Conservation (phyloP, 1,139 yeast genomes). For the Blastobotrys serpentis region DNA sequence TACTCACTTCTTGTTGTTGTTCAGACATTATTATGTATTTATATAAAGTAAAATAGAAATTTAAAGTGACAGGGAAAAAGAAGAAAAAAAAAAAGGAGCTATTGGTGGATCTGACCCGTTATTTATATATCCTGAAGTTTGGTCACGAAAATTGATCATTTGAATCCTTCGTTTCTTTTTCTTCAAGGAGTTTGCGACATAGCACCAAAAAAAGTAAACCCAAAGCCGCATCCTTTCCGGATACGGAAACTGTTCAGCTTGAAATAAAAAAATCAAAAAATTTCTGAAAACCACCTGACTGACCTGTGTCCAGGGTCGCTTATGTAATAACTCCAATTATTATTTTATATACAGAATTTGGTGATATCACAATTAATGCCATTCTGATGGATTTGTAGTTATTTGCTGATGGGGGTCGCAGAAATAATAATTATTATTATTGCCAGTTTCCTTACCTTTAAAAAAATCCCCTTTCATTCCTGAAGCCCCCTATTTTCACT, state of each 20-base stretch:
- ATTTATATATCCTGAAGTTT: constrained; percentile 3
- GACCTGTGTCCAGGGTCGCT: too few species aligned
- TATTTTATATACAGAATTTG: not conserved
- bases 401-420: too few species aligned
- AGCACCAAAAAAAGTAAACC: constrained; percentile 5
- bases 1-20: constrained; percentile 11
- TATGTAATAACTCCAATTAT: not conserved
- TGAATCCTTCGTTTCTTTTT: constrained; percentile 5
- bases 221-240: not conserved
- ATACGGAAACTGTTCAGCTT: not conserved
- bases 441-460: not conserved
- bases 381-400: too few species aligned
- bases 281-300: constrained; percentile 1
- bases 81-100: constrained; percentile 1
- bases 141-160: constrained; percentile 6
- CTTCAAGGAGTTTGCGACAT: not conserved
- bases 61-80: constrained; percentile 6
- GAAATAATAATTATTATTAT: too few species aligned
- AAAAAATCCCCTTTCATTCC: not conserved
- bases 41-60: not conserved
- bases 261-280: too few species aligned
- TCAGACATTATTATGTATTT: constrained; percentile 12
- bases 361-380: too few species aligned
- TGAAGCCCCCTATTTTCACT: not conserved
- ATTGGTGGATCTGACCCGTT: constrained; percentile 6